A percentile compares a stretch with the other conserved stretches of the same genome.
phyloP scores from a whole-genome alignment of 1,284 basidiomycete species.

The Pyrrhoderma lamaoense region DNA sequence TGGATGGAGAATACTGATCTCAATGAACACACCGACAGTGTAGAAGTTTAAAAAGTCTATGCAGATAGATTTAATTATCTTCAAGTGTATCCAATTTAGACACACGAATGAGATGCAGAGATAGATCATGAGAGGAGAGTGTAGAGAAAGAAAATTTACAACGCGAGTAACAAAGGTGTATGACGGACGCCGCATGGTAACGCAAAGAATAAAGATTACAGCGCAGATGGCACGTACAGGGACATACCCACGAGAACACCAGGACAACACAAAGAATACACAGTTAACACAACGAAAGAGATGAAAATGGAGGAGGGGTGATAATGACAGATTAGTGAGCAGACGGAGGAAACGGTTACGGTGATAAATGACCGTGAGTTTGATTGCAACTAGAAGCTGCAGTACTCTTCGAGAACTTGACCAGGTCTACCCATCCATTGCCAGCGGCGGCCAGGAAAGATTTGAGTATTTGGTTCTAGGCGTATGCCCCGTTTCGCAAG shows the following conservation, averaged over 20 bases:
- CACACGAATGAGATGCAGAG: background rate
- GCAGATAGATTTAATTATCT: too few species aligned
- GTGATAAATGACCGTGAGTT: background rate
- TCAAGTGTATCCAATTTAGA: too few species aligned
- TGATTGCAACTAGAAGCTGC: conserved; percentile 21
- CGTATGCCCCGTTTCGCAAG: conserved; percentile 59
- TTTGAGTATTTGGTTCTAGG: conserved; percentile 64
- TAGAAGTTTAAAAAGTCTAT: too few species aligned
- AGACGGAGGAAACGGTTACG: background rate
- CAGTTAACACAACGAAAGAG: background rate
- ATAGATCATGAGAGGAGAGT: background rate
- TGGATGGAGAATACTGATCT: too few species aligned
- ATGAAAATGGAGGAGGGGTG: background rate
- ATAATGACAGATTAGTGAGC: background rate
- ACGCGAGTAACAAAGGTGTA: background rate
- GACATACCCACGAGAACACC: background rate
- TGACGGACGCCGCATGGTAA: conserved; percentile 1
- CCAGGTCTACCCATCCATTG: conserved; percentile 75
- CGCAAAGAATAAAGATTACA: conserved; percentile 1
- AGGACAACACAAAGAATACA: conserved; percentile 6
- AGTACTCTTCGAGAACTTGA: conserved; percentile 49
- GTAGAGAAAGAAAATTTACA: background rate
- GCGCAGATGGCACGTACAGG: too few species aligned
- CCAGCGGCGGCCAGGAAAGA: conserved; percentile 67
- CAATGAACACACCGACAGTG: too few species aligned